Conservation (phyloP, 2,329 filamentous ascomycete species). For the Xylaria sp. region DNA sequence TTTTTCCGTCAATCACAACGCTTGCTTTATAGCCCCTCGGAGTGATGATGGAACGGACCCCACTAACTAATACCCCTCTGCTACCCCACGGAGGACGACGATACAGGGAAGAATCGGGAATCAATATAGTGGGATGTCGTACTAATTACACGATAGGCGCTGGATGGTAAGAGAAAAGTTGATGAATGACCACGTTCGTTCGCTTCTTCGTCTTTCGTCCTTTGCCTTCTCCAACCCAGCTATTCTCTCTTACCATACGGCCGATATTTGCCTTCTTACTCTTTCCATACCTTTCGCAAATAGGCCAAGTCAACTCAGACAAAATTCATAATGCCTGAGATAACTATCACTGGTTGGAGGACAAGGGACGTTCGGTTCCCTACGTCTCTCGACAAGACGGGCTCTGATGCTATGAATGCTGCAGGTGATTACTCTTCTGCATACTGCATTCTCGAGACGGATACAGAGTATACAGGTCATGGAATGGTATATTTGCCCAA, state of each 20-base stretch:
- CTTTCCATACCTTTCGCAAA: not conserved
- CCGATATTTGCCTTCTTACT: not conserved
- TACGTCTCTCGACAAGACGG: slow-evolving; percentile 96
- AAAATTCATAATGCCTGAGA: slow-evolving; percentile 57
- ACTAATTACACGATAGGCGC: slow-evolving; percentile 21
- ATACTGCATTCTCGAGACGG: slow-evolving; percentile 91
- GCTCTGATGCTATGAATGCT: slow-evolving; percentile 96
- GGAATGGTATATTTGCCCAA: slow-evolving; percentile 70
- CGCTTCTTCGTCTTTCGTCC: not conserved
- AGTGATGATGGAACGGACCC: slow-evolving; percentile 35
- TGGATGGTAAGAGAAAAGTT: slow-evolving; percentile 7
- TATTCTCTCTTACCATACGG: not conserved
- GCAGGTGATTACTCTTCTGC: slow-evolving; percentile 92
- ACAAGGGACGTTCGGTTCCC: slow-evolving; percentile 82
- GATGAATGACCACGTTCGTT: slow-evolving; percentile 1
- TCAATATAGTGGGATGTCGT: slow-evolving; percentile 8
- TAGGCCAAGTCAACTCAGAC: not conserved
- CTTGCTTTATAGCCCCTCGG: slow-evolving; percentile 24
- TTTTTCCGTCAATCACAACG: slow-evolving; percentile 40
- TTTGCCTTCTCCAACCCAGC: not conserved
- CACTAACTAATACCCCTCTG: slow-evolving; percentile 28
- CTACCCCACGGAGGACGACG: slow-evolving; percentile 33
- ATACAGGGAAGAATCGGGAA: slow-evolving; percentile 15
- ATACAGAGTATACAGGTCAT: slow-evolving; percentile 76
- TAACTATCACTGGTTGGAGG: slow-evolving; percentile 77